These are phyloP conservation scores for Lasiosphaeris hirsuta DNA, from an alignment of 495 filamentous ascomycete species.

Conservation along the genomic window DNA sequence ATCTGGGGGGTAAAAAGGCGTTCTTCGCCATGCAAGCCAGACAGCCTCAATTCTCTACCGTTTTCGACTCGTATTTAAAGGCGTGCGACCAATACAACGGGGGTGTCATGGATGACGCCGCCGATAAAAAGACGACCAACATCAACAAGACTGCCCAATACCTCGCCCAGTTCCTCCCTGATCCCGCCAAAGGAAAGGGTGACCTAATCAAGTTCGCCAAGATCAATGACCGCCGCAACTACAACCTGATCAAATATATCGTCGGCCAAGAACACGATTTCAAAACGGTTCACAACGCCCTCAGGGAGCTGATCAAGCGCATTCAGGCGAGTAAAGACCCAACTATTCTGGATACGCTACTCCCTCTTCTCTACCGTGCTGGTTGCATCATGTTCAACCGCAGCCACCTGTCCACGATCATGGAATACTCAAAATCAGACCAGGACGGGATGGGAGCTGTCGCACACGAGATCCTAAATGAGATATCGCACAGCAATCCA, in stretches of 20 bases:
- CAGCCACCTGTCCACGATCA: slow-evolving; percentile 86
- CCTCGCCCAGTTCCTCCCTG: slow-evolving; percentile 70
- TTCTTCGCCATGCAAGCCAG: slow-evolving; percentile 83
- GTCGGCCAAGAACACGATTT: slow-evolving; percentile 88
- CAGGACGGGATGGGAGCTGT: slow-evolving; percentile 70
- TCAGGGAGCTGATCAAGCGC: slow-evolving; percentile 84
- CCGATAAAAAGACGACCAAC: slow-evolving; percentile 62
- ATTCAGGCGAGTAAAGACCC: slow-evolving; percentile 53
- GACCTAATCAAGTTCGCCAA: slow-evolving; percentile 91
- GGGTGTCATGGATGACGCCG: slow-evolving; percentile 72
- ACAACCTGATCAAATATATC: slow-evolving; percentile 81
- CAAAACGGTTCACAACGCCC: slow-evolving; percentile 79
- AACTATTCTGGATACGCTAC: slow-evolving; percentile 70
- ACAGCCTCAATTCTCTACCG: slow-evolving; percentile 65
- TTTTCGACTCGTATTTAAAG: slow-evolving; percentile 68
- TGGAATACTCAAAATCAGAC: slow-evolving; percentile 79
- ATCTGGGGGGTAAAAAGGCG: slow-evolving; percentile 74
- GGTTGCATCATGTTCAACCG: slow-evolving; percentile 86
- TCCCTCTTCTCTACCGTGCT: slow-evolving; percentile 79
- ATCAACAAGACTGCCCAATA: slow-evolving; percentile 66
- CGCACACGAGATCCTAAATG: slow-evolving; percentile 87
- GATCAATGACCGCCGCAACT: slow-evolving; percentile 83
- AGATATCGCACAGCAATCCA: slow-evolving; percentile 85
- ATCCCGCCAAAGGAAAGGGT: slow-evolving; percentile 58
- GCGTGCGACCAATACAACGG: slow-evolving; percentile 86